These are phyloP conservation scores for Backusella mclennaniae DNA, from an alignment of 192 early-diverging fungal genomes.

Conservation along the genomic window DNA sequence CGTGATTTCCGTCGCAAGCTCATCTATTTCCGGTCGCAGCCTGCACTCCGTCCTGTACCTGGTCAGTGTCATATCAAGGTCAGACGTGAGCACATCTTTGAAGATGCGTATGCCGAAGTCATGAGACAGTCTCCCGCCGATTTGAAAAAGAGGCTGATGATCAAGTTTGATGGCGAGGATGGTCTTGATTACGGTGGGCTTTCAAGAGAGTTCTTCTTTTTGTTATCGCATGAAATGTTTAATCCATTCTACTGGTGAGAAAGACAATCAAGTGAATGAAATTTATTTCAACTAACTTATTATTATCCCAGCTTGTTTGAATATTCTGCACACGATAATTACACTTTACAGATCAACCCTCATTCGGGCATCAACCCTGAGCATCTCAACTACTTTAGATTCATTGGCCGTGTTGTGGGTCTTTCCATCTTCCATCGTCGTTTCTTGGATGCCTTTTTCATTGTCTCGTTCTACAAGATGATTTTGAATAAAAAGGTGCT, in stretches of 20 bases:
- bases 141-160: constrained; percentile 96
- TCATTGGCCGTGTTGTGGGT: constrained; percentile 96
- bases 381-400: constrained; percentile 97
- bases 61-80: constrained; percentile 95
- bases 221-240: constrained; percentile 98
- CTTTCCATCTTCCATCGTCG: constrained; percentile 97
- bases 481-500: constrained; percentile 88
- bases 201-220: constrained; percentile 96
- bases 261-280: not conserved
- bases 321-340: constrained; percentile 97
- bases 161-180: constrained; percentile 99
- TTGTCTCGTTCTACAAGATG: constrained; percentile 96
- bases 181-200: constrained; percentile 98
- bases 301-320: constrained; percentile 82
- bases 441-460: constrained; percentile 95
- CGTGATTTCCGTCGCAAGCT: constrained; percentile 96
- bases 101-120: constrained; percentile 93
- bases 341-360: constrained; percentile 98
- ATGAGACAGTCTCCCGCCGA: constrained; percentile 91
- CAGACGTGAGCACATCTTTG: constrained; percentile 85
- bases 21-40: constrained; percentile 95
- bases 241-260: constrained; percentile 73
- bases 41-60: constrained; percentile 81
- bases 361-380: constrained; percentile 94
- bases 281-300: not conserved